Conservation (phyloP, 1,284 basidiomycete genomes). For the Pseudozyma tsukubaensis region DNA sequence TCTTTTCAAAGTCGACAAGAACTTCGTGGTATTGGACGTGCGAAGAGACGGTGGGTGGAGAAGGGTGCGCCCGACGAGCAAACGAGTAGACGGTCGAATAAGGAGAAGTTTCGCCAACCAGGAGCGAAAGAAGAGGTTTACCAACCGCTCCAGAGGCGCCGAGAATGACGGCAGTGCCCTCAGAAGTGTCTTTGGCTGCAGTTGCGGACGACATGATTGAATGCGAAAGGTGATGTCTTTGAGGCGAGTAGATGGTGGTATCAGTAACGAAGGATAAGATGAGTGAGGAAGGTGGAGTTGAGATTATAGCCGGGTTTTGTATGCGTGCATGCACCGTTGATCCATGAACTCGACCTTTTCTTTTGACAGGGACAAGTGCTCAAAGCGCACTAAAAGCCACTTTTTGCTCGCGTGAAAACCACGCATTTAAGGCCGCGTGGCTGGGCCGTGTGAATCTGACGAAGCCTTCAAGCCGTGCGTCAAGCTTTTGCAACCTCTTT, state of each 20-base stretch:
- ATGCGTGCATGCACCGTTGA: background rate
- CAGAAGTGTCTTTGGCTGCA: background rate
- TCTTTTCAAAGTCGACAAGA: constrained; percentile 52
- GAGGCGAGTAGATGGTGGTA: background rate
- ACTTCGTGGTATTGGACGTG: constrained; percentile 63
- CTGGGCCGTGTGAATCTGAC: no score
- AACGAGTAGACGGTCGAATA: constrained; percentile 75
- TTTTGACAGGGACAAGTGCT: background rate
- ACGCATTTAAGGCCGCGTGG: no score
- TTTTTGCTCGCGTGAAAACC: background rate
- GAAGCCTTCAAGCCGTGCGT: no score
- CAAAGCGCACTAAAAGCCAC: background rate
- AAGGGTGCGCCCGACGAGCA: constrained; percentile 72
- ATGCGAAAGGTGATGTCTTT: background rate
- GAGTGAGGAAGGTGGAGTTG: background rate
- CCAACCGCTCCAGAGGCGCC: constrained; percentile 60
- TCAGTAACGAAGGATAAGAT: background rate
- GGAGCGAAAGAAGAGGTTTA: constrained; percentile 37
- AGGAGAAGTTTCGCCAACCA: constrained; percentile 22
- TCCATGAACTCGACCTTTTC: background rate
- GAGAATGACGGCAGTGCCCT: constrained; percentile 8
- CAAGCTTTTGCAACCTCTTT: no score
- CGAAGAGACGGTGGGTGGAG: constrained; percentile 63
- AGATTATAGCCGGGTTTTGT: background rate
- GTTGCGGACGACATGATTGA: background rate